Evolutionary conservation across 2,329 filamentous ascomycete species (phyloP).

Genomic region (Drechslerella stenobrocha): DNA sequence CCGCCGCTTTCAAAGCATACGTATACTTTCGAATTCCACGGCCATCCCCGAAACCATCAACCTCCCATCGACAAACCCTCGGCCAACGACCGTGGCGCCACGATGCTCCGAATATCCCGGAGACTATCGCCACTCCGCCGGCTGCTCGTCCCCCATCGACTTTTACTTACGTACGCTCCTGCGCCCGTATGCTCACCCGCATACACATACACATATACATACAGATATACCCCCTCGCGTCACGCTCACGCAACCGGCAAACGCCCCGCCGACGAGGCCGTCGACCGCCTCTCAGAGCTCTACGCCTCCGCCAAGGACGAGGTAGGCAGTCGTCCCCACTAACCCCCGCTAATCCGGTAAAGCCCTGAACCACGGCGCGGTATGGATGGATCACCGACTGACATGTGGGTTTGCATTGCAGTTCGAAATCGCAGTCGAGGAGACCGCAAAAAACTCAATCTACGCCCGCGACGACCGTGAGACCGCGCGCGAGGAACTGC

Average conservation of each 20-base stretch:
- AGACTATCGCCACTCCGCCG: slow-evolving; percentile 4
- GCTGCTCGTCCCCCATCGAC: not conserved
- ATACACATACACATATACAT: not conserved
- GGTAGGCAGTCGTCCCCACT: not conserved
- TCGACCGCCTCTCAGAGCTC: slow-evolving; percentile 36
- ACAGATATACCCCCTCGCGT: not conserved
- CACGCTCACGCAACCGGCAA: slow-evolving; percentile 19
- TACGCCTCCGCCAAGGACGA: slow-evolving; percentile 38
- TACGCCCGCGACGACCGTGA: slow-evolving; percentile 63
- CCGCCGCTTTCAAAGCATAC: too few species aligned
- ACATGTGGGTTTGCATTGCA: slow-evolving; percentile 39
- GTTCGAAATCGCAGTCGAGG: slow-evolving; percentile 61
- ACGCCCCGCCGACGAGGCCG: slow-evolving; percentile 32
- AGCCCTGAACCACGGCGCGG: too few species aligned
- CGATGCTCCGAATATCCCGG: slow-evolving; percentile 11
- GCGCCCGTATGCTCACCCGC: too few species aligned
- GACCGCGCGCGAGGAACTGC: slow-evolving; percentile 61
- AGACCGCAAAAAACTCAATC: slow-evolving; percentile 59
- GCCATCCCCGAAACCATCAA: too few species aligned
- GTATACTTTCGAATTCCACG: too few species aligned
- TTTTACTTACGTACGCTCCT: too few species aligned
- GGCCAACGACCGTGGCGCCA: slow-evolving; percentile 4
- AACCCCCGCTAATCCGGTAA: not conserved
- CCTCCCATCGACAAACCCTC: too few species aligned
- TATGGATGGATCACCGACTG: too few species aligned